Base-by-base conservation (phyloP, 2,329 filamentous ascomycete genomes). In the Juglanconis oblonga region DNA sequence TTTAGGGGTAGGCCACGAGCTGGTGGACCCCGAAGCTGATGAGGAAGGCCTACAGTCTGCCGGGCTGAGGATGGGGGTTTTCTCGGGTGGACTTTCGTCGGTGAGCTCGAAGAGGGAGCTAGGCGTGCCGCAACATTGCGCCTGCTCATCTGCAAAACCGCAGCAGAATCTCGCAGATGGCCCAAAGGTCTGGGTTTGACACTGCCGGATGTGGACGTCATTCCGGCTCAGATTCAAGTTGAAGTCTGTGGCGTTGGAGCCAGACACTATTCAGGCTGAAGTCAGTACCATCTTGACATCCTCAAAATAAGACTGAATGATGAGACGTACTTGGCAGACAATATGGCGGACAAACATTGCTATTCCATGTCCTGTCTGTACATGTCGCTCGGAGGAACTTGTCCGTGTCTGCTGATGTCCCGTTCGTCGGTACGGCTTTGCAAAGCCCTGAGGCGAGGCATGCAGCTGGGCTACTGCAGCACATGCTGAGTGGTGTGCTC, bases 391-490 rank as follows among this genome's bases (percentile, higher is more conserved):
- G 48, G n/a, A 51, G 40, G 33, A 59, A 59, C 38, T 42, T 49
- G 14, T 29, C 45, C 6, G 51, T 36, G 14, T 29, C 45, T 14
- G 51, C 45, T 14, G 57, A 59, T 7, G 44, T 51, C 31, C 36
- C 17, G 17, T 59, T 59, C 5, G 44, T 32, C 24, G 36, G 10
- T 6, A 42, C n/a, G 31, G 36, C 52, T 51, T 29, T 59, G 40
- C 57, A 59, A 32, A 59, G 57, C 11, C 57, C 57, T 17, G 57
- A 59, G 38, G 57, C 38, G 24, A 59, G 57, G 44, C 57, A 59
- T 13, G 57, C 52, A 8, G 47, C 49, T 11, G 44, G 35, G 17
- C 33, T 59, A 32, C 45, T 55, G 17, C 57, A 59, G 52, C 57
- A 59, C 52, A 55, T 55, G 45, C 57, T 59, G 29, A 33, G 5